Conservation (phyloP, 176 grass and related monocot genomes). For the Tillandsia leiboldiana region DNA sequence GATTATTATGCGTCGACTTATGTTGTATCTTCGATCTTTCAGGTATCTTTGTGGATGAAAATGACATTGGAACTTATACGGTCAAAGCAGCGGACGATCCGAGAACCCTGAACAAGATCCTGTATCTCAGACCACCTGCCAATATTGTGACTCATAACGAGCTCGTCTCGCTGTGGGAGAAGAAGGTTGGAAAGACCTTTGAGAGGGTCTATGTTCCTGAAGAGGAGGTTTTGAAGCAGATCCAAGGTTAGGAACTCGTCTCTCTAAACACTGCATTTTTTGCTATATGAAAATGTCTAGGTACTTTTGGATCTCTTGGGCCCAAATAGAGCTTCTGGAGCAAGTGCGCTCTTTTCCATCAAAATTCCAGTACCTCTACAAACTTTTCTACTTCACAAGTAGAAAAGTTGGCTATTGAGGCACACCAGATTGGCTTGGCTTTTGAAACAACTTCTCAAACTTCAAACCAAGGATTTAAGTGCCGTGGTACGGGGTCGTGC, state of each 20-base stretch:
- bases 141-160: constrained; percentile 44
- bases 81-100: constrained; percentile 46
- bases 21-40: neutral
- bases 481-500: too few relatives aligned
- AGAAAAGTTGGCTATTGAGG: too few relatives aligned
- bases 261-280: neutral
- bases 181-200: constrained; percentile 38
- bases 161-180: constrained; percentile 45
- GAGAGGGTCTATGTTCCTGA: constrained; percentile 28
- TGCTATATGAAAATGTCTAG: too few relatives aligned
- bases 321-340: too few relatives aligned
- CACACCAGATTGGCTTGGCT: neutral
- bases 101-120: constrained; percentile 28
- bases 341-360: too few relatives aligned
- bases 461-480: too few relatives aligned
- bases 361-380: too few relatives aligned
- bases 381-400: too few relatives aligned
- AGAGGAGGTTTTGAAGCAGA: constrained; percentile 30
- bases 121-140: constrained; percentile 29
- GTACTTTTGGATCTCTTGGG: too few relatives aligned
- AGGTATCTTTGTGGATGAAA: constrained; percentile 38
- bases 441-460: neutral
- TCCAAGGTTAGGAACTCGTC: constrained; percentile 24
- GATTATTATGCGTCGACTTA: neutral
- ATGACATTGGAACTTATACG: constrained; percentile 38